phyloP scores from a whole-genome alignment of 805 yeast genomes.

The Candida qinlingensis region DNA sequence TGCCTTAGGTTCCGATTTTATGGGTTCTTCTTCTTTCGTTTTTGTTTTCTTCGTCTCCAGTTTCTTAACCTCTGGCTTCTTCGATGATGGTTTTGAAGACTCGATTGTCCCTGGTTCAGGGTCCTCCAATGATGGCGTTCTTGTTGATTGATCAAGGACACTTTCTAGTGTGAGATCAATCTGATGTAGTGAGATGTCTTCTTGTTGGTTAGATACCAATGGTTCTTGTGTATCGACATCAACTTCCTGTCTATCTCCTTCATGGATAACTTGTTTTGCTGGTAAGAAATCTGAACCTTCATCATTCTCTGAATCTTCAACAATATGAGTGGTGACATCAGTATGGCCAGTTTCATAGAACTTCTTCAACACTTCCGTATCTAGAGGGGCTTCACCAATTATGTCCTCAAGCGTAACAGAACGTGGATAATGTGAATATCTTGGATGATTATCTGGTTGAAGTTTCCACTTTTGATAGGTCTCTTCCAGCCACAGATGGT shows the following conservation, averaged over 20 bases:
- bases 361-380: conserved; percentile 33
- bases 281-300: background rate
- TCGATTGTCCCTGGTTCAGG: background rate
- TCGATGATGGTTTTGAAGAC: background rate
- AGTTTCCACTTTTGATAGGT: conserved; percentile 58
- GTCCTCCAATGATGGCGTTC: conserved; percentile 11
- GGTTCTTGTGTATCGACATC: background rate
- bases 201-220: background rate
- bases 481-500: conserved; percentile 88
- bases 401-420: conserved; percentile 38
- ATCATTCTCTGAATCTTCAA: conserved; percentile 23
- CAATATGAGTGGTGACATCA: conserved; percentile 15
- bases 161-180: background rate
- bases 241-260: background rate
- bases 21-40: background rate
- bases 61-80: background rate
- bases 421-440: conserved; percentile 44
- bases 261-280: background rate
- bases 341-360: conserved; percentile 31
- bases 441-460: conserved; percentile 39
- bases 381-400: conserved; percentile 48
- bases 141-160: conserved; percentile 2
- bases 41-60: background rate
- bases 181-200: background rate
- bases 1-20: conserved; percentile 4